A percentile compares a stretch with the other conserved stretches of the same genome.
These are phyloP conservation scores for Macaranga tanarius DNA, from an alignment of 441 rosid species.

Conservation along the genomic window DNA sequence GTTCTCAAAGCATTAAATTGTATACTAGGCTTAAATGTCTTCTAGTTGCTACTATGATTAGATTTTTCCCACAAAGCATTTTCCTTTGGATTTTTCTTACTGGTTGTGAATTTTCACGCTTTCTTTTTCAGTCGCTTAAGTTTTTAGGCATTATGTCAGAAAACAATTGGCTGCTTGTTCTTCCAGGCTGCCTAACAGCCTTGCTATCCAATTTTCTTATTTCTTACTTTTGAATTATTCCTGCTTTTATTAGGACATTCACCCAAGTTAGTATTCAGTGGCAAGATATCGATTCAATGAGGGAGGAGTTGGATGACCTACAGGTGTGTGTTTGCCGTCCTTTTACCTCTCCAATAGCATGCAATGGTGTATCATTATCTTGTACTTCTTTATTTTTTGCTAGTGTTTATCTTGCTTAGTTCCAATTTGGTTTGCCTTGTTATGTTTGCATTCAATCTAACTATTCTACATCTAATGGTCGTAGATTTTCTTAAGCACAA, in stretches of 20 bases:
- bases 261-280: slow-evolving; percentile 99
- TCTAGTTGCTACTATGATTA: slow-evolving; percentile 3
- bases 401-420: neutral
- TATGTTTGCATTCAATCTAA: slow-evolving; percentile 21
- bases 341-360: neutral
- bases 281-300: slow-evolving; percentile 99
- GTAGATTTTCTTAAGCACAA: slow-evolving; percentile 97
- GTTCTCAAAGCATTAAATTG: neutral
- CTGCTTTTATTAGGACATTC: slow-evolving; percentile 70
- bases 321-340: slow-evolving; percentile 53
- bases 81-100: neutral
- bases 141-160: neutral
- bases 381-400: slow-evolving; percentile 3
- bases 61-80: neutral
- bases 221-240: slow-evolving; percentile 14
- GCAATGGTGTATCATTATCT: slow-evolving; percentile 1
- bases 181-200: slow-evolving; percentile 12
- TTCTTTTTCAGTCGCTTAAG: neutral
- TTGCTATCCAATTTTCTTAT: slow-evolving; percentile 1
- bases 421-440: slow-evolving; percentile 12
- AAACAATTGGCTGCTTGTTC: neutral
- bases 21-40: neutral
- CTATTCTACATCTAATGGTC: slow-evolving; percentile 21
- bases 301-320: slow-evolving; percentile 97
- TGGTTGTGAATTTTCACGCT: neutral